Conservation (phyloP, 2,329 filamentous ascomycete genomes). For the Venturia carpophila region DNA sequence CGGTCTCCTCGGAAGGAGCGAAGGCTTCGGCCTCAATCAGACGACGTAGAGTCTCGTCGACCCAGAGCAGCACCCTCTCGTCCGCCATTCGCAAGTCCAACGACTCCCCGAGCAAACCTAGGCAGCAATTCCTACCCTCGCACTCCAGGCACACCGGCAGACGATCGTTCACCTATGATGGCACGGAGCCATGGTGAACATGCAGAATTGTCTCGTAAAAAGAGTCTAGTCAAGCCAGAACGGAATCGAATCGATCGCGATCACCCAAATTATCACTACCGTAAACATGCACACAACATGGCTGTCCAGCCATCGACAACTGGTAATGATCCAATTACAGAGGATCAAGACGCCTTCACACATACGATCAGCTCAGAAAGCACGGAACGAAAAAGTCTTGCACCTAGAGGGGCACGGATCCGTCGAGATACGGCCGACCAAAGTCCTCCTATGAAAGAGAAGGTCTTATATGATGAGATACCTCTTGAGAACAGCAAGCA, state of each 20-base stretch:
- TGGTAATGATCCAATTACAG: conserved; percentile 79
- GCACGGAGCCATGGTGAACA: conserved; percentile 27
- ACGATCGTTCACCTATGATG: conserved; percentile 49
- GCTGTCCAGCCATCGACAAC: conserved; percentile 81
- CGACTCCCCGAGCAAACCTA: conserved; percentile 4
- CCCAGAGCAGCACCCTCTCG: background rate
- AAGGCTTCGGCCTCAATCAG: background rate
- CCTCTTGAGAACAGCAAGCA: conserved; percentile 1
- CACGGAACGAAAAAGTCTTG: conserved; percentile 44
- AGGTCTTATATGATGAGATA: conserved; percentile 11
- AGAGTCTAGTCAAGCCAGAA: conserved; percentile 83
- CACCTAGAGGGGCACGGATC: conserved; percentile 28
- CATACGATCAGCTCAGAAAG: conserved; percentile 54
- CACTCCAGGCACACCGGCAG: conserved; percentile 34
- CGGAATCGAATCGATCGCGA: conserved; percentile 75
- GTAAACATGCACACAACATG: conserved; percentile 92
- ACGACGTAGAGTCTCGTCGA: conserved; percentile 8
- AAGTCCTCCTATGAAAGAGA: conserved; percentile 24
- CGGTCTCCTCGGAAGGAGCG: conserved; percentile 1
- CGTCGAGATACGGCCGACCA: conserved; percentile 33
- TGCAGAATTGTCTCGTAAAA: conserved; percentile 58
- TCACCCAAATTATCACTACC: conserved; percentile 93
- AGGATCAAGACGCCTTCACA: conserved; percentile 52
- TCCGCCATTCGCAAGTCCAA: conserved; percentile 12
- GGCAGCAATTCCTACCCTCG: background rate